phyloP scores from a whole-genome alignment of 768 basidiomycete species.

The Tricholomella constricta region DNA sequence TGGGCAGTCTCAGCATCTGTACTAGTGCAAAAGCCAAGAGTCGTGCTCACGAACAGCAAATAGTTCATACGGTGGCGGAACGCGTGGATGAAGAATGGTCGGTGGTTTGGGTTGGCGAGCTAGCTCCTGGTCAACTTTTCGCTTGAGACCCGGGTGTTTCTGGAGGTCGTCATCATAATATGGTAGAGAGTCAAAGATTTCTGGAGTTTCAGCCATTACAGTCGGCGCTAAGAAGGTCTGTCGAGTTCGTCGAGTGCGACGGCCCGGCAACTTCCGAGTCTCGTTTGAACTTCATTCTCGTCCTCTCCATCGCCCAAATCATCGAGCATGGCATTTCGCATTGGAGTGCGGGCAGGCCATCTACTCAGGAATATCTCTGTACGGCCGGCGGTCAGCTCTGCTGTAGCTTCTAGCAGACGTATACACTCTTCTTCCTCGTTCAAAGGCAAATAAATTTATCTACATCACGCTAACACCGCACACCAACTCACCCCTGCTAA shows the following conservation, averaged over 20 bases:
- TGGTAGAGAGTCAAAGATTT: conserved; percentile 83
- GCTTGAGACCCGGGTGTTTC: conserved; percentile 65
- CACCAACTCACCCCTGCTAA: conserved; percentile 3
- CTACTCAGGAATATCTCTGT: conserved; percentile 42
- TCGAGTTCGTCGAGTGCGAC: neutral
- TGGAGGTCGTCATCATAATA: conserved; percentile 96
- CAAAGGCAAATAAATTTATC: conserved; percentile 45
- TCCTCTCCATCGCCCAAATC: neutral
- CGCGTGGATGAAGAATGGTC: conserved; percentile 63
- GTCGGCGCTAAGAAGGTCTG: conserved; percentile 1
- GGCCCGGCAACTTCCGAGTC: conserved; percentile 23
- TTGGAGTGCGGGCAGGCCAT: conserved; percentile 45
- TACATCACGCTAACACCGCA: neutral
- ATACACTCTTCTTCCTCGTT: conserved; percentile 50
- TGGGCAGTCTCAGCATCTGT: conserved; percentile 3
- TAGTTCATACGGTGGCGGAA: conserved; percentile 64
- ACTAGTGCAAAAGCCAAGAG: conserved; percentile 3
- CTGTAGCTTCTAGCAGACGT: conserved; percentile 32
- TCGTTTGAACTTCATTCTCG: conserved; percentile 5
- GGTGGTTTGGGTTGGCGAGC: conserved; percentile 68
- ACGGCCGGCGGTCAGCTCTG: conserved; percentile 31
- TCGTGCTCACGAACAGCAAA: conserved; percentile 65
- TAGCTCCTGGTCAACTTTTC: conserved; percentile 77
- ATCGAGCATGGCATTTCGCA: conserved; percentile 45
- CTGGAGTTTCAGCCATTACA: conserved; percentile 29